Evolutionary conservation across 148 eudicot genomes (phyloP).

Genomic region (Vaccinium myrtillus): DNA sequence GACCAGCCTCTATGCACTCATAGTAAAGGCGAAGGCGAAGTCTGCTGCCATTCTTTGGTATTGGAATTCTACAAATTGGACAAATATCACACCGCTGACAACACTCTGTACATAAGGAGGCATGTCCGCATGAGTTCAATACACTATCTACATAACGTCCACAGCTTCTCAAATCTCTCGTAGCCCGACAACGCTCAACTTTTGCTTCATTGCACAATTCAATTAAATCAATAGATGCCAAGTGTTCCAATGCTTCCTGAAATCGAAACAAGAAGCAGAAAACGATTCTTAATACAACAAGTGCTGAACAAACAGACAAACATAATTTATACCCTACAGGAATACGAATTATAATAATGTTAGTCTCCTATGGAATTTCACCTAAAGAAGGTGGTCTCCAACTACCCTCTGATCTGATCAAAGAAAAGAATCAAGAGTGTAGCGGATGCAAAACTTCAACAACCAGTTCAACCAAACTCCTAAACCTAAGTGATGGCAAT

Average conservation of each 20-base stretch:
- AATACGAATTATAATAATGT: background rate
- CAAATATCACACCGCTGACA: constrained; percentile 85
- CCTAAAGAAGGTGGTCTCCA: background rate
- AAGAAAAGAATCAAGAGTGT: background rate
- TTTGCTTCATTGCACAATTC: constrained; percentile 92
- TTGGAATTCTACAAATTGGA: constrained; percentile 75
- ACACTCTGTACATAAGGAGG: constrained; percentile 93
- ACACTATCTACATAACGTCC: constrained; percentile 72
- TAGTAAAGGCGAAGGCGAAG: constrained; percentile 84
- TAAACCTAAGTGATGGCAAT: background rate
- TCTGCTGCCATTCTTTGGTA: constrained; percentile 53
- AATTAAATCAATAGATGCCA: constrained; percentile 86
- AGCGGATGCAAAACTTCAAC: background rate
- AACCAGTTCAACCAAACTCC: background rate
- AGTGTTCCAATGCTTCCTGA: constrained; percentile 79
- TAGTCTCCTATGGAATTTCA: background rate
- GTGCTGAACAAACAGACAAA: background rate
- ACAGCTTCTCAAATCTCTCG: constrained; percentile 92
- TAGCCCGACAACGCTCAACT: constrained; percentile 90
- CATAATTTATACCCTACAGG: background rate
- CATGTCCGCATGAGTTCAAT: constrained; percentile 84
- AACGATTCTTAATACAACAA: background rate
- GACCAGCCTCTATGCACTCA: constrained; percentile 87
- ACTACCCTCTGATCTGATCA: constrained; percentile 1
- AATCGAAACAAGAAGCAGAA: constrained; percentile 22